phyloP scores from a whole-genome alignment of 164 flowering plant genomes.

The Magnolia sinica region DNA sequence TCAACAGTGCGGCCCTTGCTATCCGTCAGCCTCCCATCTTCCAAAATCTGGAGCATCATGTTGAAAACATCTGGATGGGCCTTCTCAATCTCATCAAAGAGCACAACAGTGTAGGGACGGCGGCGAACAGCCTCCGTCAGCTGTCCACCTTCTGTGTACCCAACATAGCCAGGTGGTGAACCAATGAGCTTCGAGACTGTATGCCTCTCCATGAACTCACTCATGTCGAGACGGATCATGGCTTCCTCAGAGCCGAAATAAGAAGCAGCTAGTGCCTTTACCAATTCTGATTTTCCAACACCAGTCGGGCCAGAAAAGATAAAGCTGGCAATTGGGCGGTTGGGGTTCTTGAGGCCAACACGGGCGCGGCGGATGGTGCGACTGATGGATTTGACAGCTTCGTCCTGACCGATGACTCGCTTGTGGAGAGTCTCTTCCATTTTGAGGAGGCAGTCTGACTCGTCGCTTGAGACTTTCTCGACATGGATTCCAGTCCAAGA shows the following conservation, averaged over 20 bases:
- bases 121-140: conserved; percentile 22
- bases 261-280: conserved; percentile 23
- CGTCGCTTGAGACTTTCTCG: conserved; percentile 21
- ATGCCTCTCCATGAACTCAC: conserved; percentile 21
- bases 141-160: conserved; percentile 23
- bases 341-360: conserved; percentile 32
- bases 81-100: conserved; percentile 33
- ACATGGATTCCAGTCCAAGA: conserved; percentile 39
- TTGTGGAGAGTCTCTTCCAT: conserved; percentile 26
- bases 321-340: conserved; percentile 36
- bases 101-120: conserved; percentile 16
- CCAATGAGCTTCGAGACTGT: conserved; percentile 23
- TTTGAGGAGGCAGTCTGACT: conserved; percentile 22
- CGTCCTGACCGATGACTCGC: conserved; percentile 31
- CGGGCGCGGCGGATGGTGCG: conserved; percentile 36
- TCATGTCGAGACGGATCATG: conserved; percentile 28
- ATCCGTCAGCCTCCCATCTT: conserved; percentile 29
- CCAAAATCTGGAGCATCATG: conserved; percentile 27
- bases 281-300: conserved; percentile 27
- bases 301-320: conserved; percentile 48
- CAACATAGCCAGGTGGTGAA: conserved; percentile 30
- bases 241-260: conserved; percentile 24
- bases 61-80: conserved; percentile 21
- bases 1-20: conserved; percentile 21
- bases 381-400: conserved; percentile 33